A percentile compares a stretch with the other conserved stretches of the same genome.
phyloP scores from a whole-genome alignment of 768 basidiomycete genomes.

The Cystobasidiopsis lactophilus region DNA sequence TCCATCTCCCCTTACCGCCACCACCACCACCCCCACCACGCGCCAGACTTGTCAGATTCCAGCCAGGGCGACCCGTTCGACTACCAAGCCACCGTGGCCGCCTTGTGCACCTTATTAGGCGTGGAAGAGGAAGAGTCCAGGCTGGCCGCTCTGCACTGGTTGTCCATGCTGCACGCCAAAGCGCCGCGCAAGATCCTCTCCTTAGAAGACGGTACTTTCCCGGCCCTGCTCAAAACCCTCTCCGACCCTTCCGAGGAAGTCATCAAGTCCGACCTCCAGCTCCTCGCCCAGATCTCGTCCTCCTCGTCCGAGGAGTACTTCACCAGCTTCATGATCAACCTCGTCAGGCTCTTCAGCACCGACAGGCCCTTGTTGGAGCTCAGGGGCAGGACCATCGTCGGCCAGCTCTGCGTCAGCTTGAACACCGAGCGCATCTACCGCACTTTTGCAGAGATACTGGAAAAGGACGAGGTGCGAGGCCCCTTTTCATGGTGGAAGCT shows the following conservation, averaged over 20 bases:
- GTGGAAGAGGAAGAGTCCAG: conserved; percentile 93
- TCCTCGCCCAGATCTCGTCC: conserved; percentile 89
- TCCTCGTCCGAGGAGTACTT: conserved; percentile 90
- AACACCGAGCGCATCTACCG: conserved; percentile 89
- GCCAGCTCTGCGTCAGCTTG: conserved; percentile 77
- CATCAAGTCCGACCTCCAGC: conserved; percentile 84
- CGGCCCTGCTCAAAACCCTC: conserved; percentile 76
- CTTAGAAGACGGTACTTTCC: conserved; percentile 44
- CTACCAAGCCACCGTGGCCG: conserved; percentile 78
- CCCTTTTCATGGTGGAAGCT: neutral
- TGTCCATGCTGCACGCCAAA: conserved; percentile 95
- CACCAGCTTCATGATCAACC: conserved; percentile 81
- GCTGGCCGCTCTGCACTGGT: conserved; percentile 87
- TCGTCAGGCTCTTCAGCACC: conserved; percentile 83
- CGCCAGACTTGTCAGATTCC: neutral
- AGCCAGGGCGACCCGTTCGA: conserved; percentile 83
- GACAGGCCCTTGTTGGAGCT: conserved; percentile 73
- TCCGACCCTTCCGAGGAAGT: conserved; percentile 96
- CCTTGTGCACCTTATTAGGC: conserved; percentile 75
- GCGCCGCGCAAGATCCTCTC: conserved; percentile 87
- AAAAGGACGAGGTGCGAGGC: conserved; percentile 71
- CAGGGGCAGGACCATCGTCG: conserved; percentile 80
- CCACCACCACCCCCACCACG: neutral
- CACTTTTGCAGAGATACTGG: conserved; percentile 87
- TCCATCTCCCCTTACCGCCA: neutral